A percentile compares a stretch with the other conserved stretches of the same genome.
phyloP scores from a whole-genome alignment of 192 early-diverging fungal genomes.

The Obelidium mucronatum region DNA sequence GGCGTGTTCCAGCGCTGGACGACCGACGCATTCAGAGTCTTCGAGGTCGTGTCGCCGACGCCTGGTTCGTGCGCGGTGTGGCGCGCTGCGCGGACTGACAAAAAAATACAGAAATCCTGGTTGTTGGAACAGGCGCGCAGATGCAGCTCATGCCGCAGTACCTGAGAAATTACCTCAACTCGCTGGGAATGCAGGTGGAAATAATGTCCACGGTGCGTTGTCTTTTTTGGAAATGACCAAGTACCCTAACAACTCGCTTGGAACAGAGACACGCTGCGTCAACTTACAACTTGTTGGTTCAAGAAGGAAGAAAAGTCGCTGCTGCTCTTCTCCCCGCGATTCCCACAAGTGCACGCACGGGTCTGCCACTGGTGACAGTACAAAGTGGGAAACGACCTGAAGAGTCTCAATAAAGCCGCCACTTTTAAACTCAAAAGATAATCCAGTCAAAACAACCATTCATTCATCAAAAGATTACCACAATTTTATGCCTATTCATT shows the following conservation, averaged over 20 bases:
- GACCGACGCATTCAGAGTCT: conserved; percentile 46
- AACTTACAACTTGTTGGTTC: conserved; percentile 59
- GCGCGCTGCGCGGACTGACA: not conserved
- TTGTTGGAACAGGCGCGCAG: conserved; percentile 55
- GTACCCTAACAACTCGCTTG: not conserved
- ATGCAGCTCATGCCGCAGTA: conserved; percentile 43
- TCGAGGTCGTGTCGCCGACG: conserved; percentile 47
- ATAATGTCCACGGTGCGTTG: conserved; percentile 47
- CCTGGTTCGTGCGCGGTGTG: conserved; percentile 39
- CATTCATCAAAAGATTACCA: too few relatives aligned
- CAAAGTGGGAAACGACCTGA: conserved; percentile 9
- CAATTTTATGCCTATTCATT: too few relatives aligned
- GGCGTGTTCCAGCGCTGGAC: conserved; percentile 57
- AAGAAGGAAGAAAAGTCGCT: conserved; percentile 55
- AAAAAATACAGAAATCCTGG: conserved; percentile 49
- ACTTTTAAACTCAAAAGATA: too few relatives aligned
- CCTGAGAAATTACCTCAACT: conserved; percentile 48
- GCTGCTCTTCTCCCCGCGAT: conserved; percentile 55
- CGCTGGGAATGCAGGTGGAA: conserved; percentile 60
- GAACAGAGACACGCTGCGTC: conserved; percentile 54
- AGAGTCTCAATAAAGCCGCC: not conserved
- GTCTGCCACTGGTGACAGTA: conserved; percentile 46
- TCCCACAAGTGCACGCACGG: conserved; percentile 58
- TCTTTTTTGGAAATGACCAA: not conserved
- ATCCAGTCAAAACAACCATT: too few relatives aligned